Evolutionary conservation across 1,139 yeast species (phyloP).

Genomic region (Debaryomycetaceae sp.): DNA sequence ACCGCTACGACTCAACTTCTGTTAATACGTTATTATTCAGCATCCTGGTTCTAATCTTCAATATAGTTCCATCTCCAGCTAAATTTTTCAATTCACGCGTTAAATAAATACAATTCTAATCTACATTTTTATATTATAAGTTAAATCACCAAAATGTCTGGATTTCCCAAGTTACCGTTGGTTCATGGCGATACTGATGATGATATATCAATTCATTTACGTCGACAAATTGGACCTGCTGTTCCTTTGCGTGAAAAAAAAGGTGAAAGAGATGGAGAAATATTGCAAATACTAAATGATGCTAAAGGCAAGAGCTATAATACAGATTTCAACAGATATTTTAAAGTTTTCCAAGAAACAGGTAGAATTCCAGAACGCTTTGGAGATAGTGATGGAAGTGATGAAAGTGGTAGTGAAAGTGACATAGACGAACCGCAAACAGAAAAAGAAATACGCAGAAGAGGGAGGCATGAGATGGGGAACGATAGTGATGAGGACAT

Average conservation of each 20-base stretch:
- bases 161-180: slow-evolving; percentile 36
- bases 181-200: slow-evolving; percentile 43
- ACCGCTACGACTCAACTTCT: too few species aligned
- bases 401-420: slow-evolving; percentile 6
- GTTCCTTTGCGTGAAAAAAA: slow-evolving; percentile 23
- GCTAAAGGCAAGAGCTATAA: slow-evolving; percentile 8
- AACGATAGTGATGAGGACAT: slow-evolving; percentile 5
- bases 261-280: slow-evolving; percentile 7
- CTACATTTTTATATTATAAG: not conserved
- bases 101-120: not conserved
- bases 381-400: slow-evolving; percentile 5
- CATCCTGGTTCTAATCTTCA: not conserved
- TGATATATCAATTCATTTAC: slow-evolving; percentile 41
- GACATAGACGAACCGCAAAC: slow-evolving; percentile 8
- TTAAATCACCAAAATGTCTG: slow-evolving; percentile 16
- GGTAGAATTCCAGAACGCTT: slow-evolving; percentile 5
- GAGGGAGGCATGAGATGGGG: not conserved
- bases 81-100: slow-evolving; percentile 1
- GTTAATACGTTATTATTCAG: too few species aligned
- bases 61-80: not conserved
- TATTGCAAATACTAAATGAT: slow-evolving; percentile 13
- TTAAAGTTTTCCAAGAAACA: slow-evolving; percentile 11
- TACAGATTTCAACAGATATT: slow-evolving; percentile 10
- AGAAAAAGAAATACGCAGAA: slow-evolving; percentile 6
- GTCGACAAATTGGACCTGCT: slow-evolving; percentile 38